A percentile compares a stretch with the other conserved stretches of the same genome.
phyloP scores from a whole-genome alignment of 169 alveolate species.

The Neospora caninum region DNA sequence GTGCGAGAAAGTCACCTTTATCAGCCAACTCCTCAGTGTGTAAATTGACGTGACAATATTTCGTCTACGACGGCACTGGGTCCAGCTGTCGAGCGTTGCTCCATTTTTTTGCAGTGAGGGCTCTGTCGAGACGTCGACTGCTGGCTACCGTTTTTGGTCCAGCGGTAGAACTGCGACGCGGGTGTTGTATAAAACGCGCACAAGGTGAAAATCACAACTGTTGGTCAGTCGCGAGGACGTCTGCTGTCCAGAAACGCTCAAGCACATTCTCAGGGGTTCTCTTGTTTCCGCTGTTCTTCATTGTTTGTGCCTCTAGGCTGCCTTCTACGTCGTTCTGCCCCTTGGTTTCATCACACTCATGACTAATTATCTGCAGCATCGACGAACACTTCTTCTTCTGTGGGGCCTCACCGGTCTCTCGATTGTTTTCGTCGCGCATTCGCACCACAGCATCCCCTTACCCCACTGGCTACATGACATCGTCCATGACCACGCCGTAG shows the following conservation, averaged over 20 bases:
- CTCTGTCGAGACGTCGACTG: too few species aligned
- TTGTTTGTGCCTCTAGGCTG: not conserved
- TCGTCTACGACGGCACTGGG: too few species aligned
- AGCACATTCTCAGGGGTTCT: too few species aligned
- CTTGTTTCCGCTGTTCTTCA: not conserved
- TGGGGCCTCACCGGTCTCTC: slow-evolving; percentile 21
- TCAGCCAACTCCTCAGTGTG: not conserved
- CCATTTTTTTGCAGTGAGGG: too few species aligned
- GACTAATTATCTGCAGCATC: slow-evolving; percentile 15
- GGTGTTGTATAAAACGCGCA: too few species aligned
- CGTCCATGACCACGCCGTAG: slow-evolving; percentile 32
- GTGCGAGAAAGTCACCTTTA: not conserved
- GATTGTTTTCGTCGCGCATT: slow-evolving; percentile 21
- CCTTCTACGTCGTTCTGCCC: slow-evolving; percentile 44
- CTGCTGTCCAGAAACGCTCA: too few species aligned
- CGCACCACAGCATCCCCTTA: not conserved
- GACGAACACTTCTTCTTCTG: slow-evolving; percentile 5
- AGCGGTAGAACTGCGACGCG: too few species aligned
- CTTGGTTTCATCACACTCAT: slow-evolving; percentile 15
- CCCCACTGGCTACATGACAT: not conserved
- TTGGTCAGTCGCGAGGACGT: too few species aligned
- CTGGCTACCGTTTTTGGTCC: too few species aligned
- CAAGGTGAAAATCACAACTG: too few species aligned
- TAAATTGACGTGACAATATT: not conserved
- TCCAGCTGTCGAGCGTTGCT: too few species aligned